These are phyloP conservation scores for Magnolia officinalis DNA, from an alignment of 164 flowering plant species.

Conservation along the genomic window DNA sequence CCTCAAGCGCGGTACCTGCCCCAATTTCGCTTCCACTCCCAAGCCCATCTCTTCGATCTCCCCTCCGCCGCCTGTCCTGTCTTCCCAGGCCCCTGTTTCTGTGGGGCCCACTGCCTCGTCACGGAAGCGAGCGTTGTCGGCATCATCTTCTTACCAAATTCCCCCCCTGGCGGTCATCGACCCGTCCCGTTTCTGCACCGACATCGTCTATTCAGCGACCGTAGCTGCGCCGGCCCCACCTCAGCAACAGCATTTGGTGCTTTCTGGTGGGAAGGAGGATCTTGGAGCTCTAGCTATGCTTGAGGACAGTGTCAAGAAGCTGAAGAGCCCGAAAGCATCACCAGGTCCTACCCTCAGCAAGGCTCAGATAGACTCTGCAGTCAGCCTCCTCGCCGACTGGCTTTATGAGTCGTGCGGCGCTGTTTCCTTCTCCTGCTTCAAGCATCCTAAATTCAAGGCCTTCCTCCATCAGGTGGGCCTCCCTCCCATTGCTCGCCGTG, in stretches of 20 bases:
- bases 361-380: slow-evolving; percentile 62
- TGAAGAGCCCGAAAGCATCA: slow-evolving; percentile 81
- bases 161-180: slow-evolving; percentile 56
- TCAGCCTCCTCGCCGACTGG: slow-evolving; percentile 81
- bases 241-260: slow-evolving; percentile 57
- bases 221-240: neutral
- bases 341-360: slow-evolving; percentile 66
- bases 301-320: slow-evolving; percentile 92
- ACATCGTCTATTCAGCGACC: slow-evolving; percentile 25
- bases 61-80: slow-evolving; percentile 24
- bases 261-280: slow-evolving; percentile 97
- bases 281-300: slow-evolving; percentile 87
- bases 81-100: slow-evolving; percentile 6
- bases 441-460: slow-evolving; percentile 85
- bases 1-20: slow-evolving; percentile 88
- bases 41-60: slow-evolving; percentile 62
- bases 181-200: slow-evolving; percentile 37
- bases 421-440: slow-evolving; percentile 77
- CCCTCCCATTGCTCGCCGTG: slow-evolving; percentile 54
- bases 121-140: slow-evolving; percentile 29
- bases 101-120: slow-evolving; percentile 8
- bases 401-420: slow-evolving; percentile 83
- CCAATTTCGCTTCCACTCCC: slow-evolving; percentile 57
- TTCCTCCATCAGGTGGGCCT: slow-evolving; percentile 84
- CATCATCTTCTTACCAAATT: slow-evolving; percentile 30